phyloP scores from a whole-genome alignment of 2,329 filamentous ascomycete genomes.

The Cordyceps cicadae region DNA sequence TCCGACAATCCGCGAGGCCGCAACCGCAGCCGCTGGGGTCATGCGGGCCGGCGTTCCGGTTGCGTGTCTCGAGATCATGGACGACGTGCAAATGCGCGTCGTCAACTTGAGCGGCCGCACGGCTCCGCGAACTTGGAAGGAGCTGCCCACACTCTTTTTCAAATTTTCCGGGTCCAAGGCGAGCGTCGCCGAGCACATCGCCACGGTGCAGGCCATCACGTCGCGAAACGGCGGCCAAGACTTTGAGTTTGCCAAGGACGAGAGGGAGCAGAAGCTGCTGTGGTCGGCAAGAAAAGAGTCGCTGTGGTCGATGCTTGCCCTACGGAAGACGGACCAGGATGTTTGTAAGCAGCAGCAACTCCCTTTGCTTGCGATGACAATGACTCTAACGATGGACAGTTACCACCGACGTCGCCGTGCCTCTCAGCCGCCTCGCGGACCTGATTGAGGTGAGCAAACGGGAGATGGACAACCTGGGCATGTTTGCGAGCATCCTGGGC shows the following conservation, averaged over 20 bases:
- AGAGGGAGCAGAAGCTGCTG: conserved; percentile 62
- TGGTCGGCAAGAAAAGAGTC: conserved; percentile 79
- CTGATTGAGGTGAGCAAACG: conserved; percentile 79
- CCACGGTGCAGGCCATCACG: conserved; percentile 59
- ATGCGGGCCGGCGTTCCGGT: conserved; percentile 67
- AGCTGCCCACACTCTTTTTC: conserved; percentile 72
- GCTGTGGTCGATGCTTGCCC: conserved; percentile 72
- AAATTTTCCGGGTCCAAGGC: conserved; percentile 75
- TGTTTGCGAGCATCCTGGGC: conserved; percentile 81
- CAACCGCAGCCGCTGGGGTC: conserved; percentile 64
- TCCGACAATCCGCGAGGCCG: conserved; percentile 67
- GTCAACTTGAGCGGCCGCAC: conserved; percentile 69
- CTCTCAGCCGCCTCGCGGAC: conserved; percentile 64
- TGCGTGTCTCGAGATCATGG: conserved; percentile 78
- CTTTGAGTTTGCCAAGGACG: conserved; percentile 70
- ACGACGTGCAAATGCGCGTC: conserved; percentile 79
- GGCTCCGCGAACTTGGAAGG: conserved; percentile 61
- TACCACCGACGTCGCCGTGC: conserved; percentile 80
- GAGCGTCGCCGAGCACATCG: conserved; percentile 71
- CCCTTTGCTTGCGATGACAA: not conserved
- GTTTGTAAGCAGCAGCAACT: conserved; percentile 30
- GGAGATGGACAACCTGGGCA: conserved; percentile 74
- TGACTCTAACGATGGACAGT: conserved; percentile 28
- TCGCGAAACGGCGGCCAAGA: conserved; percentile 53
- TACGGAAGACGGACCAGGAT: conserved; percentile 57